Conservation (phyloP, 306 rosid genomes). For the Citrullus mucosospermus region DNA sequence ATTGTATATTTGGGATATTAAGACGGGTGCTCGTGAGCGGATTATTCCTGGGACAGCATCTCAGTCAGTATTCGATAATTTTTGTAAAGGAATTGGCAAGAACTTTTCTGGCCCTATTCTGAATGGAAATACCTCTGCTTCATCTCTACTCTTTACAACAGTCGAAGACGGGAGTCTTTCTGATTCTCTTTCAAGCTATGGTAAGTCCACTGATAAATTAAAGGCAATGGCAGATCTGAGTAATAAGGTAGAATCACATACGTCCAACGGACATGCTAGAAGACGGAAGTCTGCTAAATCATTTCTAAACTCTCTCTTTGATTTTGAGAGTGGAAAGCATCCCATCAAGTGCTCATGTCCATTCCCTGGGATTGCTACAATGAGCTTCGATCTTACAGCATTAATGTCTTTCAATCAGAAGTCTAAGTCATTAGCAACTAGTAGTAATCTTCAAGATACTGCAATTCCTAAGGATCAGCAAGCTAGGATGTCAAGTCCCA, state of each 20-base stretch:
- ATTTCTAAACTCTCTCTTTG: constrained; percentile 15
- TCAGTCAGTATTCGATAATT: constrained; percentile 85
- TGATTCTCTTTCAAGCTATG: constrained; percentile 29
- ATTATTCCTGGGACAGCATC: constrained; percentile 80
- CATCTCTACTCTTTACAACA: constrained; percentile 60
- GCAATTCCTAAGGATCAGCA: constrained; percentile 37
- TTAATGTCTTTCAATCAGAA: constrained; percentile 47
- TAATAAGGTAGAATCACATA: constrained; percentile 24
- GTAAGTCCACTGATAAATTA: constrained; percentile 29
- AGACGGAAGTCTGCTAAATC: constrained; percentile 28
- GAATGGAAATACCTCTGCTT: constrained; percentile 84
- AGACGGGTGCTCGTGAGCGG: constrained; percentile 84
- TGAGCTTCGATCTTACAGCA: constrained; percentile 73
- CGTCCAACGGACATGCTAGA: constrained; percentile 30
- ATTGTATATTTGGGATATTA: constrained; percentile 83
- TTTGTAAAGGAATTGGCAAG: constrained; percentile 66
- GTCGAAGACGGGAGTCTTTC: constrained; percentile 61
- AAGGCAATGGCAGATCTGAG: constrained; percentile 34
- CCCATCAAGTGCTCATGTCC: constrained; percentile 76
- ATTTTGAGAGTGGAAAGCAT: constrained; percentile 36
- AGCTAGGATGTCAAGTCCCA: constrained; percentile 36
- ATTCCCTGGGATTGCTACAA: constrained; percentile 74
- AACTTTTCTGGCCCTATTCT: constrained; percentile 45
- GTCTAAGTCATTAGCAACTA: constrained; percentile 25
- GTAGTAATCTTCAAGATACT: constrained; percentile 21